phyloP scores from a whole-genome alignment of 306 rosid species.

The Vicia villosa region DNA sequence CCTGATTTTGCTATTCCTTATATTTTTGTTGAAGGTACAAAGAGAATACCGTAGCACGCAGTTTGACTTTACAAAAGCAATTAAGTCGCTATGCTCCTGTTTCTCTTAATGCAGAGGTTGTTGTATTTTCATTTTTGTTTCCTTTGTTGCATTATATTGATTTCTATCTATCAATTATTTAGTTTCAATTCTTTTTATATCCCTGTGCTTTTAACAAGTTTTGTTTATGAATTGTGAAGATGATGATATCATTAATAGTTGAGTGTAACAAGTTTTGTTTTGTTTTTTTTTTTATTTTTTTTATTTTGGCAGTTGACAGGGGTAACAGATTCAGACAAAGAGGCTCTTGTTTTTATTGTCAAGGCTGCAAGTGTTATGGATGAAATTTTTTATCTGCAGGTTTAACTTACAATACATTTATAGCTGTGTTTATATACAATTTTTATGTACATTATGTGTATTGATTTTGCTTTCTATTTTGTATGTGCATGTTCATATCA shows the following conservation, averaged over 20 bases:
- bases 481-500: background rate
- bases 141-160: slow-evolving; percentile 24
- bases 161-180: slow-evolving; percentile 12
- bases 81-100: slow-evolving; percentile 77
- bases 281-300: no score
- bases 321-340: no score
- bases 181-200: background rate
- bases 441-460: slow-evolving; percentile 18
- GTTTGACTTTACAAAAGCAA: slow-evolving; percentile 71
- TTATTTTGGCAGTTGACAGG: no score
- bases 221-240: no score
- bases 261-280: no score
- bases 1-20: slow-evolving; percentile 30
- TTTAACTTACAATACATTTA: slow-evolving; percentile 35
- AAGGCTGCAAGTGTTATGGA: no score
- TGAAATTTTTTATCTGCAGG: slow-evolving; percentile 65
- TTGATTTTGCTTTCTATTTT: slow-evolving; percentile 20
- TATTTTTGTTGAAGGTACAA: slow-evolving; percentile 68
- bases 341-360: no score
- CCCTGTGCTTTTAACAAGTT: background rate
- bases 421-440: background rate
- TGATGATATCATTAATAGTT: no score
- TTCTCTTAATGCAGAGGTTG: slow-evolving; percentile 77
- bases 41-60: slow-evolving; percentile 56
- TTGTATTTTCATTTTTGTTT: slow-evolving; percentile 25